These are phyloP conservation scores for Nemania serpens DNA, from an alignment of 2,329 filamentous ascomycete genomes.

Conservation along the genomic window DNA sequence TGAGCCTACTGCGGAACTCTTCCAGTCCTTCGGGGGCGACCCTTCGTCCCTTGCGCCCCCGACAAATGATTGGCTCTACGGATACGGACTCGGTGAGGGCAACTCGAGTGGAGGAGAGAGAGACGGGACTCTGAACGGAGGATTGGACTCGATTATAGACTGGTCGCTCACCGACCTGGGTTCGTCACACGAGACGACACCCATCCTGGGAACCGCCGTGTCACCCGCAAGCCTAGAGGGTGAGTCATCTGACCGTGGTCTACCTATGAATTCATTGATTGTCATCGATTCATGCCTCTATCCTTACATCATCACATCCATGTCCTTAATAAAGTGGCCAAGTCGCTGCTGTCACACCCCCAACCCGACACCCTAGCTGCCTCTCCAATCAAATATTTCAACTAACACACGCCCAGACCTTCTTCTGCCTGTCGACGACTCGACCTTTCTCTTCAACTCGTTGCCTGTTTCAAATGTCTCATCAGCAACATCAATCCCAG, in stretches of 20 bases:
- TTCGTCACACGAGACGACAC: constrained; percentile 32
- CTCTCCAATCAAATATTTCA: constrained; percentile 1
- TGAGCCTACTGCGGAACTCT: constrained; percentile 38
- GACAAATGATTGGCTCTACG: constrained; percentile 35
- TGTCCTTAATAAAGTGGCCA: neutral
- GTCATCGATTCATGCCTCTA: neutral
- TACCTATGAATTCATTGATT: neutral
- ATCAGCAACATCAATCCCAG: constrained; percentile 21
- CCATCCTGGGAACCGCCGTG: constrained; percentile 32
- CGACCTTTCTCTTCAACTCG: constrained; percentile 34
- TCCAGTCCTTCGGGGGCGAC: constrained; percentile 35
- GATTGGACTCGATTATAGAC: constrained; percentile 25
- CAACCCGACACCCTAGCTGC: constrained; percentile 1
- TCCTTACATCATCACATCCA: neutral
- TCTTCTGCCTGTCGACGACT: constrained; percentile 32
- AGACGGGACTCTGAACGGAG: constrained; percentile 19
- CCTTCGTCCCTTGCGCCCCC: constrained; percentile 27
- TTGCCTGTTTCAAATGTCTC: constrained; percentile 24
- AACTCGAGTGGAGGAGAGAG: constrained; percentile 23
- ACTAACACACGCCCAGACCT: constrained; percentile 30
- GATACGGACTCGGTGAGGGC: constrained; percentile 27
- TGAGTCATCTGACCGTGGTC: constrained; percentile 25
- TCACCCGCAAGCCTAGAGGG: constrained; percentile 34
- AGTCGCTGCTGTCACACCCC: neutral
- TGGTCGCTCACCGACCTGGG: constrained; percentile 36